Evolutionary conservation across 192 early-diverging fungal species (phyloP), one percentile per base, ranked within the genome.

Genomic region (Backusella circina): DNA sequence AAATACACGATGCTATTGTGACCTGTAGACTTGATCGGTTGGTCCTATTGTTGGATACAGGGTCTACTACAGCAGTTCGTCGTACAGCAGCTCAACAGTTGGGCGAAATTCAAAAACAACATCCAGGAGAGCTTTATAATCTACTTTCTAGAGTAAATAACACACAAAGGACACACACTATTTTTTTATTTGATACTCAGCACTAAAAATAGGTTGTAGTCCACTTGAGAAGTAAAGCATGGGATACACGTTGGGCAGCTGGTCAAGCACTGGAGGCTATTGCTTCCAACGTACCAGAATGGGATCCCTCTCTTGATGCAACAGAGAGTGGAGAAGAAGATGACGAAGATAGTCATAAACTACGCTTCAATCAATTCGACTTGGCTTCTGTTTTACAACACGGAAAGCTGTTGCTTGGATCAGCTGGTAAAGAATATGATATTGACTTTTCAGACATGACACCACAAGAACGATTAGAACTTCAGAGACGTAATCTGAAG

Each of bases 171-270:
- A 37, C 38, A n/a, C 8, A 12, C 73, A n/a, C 50, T 23, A 31
- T 65, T 18, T 70, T 15, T 18, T 73, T 44, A 67, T 39, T 67
- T 36, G 72, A 18, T 30, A n/a, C 26, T 15, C 65, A 33, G 65
- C 65, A 33, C 13, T 66, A 47, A 15, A 18, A 66, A 66, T 75
- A 95, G 93, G 93, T 96, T 10, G 77, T 96, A 2, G 91, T 93
- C 33, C 93, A 96, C 75, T 81, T 99, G 1, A 87, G 95, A 35
- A 95, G 91, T 79, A 91, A 91, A 79, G 89, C 88, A 75, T 99
- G 98, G 98, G 96, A 95, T 64, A 97, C 97, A 16, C 95, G 98
- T 3, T 89, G 93, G 37, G 98, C 98, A n/a, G 96, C 96, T 0
- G 94, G 93, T 2, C 88, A 91, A 47, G 96, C 98, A 7, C 80